phyloP scores from a whole-genome alignment of 164 flowering plant species.

The Magnolia officinalis region DNA sequence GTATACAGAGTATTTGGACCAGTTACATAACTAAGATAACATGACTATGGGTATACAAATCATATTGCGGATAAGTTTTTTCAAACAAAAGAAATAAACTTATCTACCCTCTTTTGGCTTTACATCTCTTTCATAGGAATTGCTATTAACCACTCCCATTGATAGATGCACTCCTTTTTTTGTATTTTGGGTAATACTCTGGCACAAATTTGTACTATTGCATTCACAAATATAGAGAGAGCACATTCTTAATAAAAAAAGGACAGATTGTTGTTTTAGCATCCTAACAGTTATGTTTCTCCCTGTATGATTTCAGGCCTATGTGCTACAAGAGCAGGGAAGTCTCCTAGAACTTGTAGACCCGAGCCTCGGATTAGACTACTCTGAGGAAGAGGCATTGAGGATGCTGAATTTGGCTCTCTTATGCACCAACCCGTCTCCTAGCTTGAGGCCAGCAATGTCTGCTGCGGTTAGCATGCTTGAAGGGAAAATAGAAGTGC shows the following conservation, averaged over 20 bases:
- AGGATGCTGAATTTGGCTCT: conserved; percentile 55
- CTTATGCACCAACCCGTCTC: conserved; percentile 72
- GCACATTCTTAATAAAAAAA: too few species aligned
- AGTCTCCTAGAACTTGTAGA: conserved; percentile 71
- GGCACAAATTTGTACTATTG: not conserved
- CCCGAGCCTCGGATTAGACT: conserved; percentile 49
- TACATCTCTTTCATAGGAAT: not conserved
- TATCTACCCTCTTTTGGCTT: not conserved
- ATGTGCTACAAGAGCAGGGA: conserved; percentile 66
- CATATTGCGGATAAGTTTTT: not conserved
- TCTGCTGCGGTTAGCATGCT: conserved; percentile 73
- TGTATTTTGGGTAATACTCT: not conserved
- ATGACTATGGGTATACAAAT: not conserved
- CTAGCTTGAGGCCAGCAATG: conserved; percentile 69
- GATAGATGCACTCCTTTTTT: not conserved
- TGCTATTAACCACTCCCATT: not conserved
- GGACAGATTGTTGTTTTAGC: too few species aligned
- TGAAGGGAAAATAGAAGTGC: conserved; percentile 51
- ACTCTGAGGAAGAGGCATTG: conserved; percentile 49
- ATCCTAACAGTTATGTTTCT: too few species aligned
- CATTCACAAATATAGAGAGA: not conserved
- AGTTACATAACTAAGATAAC: too few species aligned
- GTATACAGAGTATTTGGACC: too few species aligned
- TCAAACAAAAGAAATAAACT: not conserved
- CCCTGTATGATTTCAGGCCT: conserved; percentile 35